A percentile compares a stretch with the other conserved stretches of the same genome.
These are phyloP conservation scores for Cystofilobasidium capitatum DNA, from an alignment of 768 basidiomycete species.

Conservation along the genomic window DNA sequence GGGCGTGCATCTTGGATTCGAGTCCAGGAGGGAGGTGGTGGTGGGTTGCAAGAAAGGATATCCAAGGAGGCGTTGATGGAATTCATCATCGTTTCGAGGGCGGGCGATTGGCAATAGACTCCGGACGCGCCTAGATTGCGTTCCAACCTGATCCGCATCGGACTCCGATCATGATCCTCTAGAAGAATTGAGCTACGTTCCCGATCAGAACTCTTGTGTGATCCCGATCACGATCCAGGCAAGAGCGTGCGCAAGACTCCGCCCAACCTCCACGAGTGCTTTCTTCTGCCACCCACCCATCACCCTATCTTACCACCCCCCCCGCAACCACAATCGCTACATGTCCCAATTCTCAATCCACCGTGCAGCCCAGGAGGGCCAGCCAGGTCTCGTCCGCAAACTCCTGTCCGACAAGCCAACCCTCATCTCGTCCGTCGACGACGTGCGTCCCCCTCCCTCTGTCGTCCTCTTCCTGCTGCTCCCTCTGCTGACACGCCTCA, in stretches of 20 bases:
- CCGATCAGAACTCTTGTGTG: neutral
- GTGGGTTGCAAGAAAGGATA: too few species aligned
- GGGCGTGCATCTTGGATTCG: too few species aligned
- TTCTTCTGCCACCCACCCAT: neutral
- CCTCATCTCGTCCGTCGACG: constrained; percentile 37
- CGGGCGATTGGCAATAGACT: too few species aligned
- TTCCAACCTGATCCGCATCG: too few species aligned
- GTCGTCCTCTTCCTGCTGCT: neutral
- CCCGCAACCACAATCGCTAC: neutral
- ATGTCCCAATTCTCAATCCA: constrained; percentile 4
- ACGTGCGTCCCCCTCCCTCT: constrained; percentile 29
- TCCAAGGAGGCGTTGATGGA: too few species aligned
- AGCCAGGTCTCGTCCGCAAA: constrained; percentile 37
- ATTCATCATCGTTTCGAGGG: too few species aligned
- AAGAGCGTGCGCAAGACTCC: neutral
- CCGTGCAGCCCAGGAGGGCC: constrained; percentile 30
- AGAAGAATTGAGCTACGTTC: neutral
- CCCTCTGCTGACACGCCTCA: too few species aligned
- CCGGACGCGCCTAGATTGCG: too few species aligned
- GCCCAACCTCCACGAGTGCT: neutral
- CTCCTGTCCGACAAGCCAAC: constrained; percentile 35
- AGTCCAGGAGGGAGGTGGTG: too few species aligned
- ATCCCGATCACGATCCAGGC: neutral
- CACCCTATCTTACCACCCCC: neutral
- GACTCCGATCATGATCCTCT: too few species aligned